phyloP scores from a whole-genome alignment of 2,329 filamentous ascomycete genomes.

The Hysterium pulicare region DNA sequence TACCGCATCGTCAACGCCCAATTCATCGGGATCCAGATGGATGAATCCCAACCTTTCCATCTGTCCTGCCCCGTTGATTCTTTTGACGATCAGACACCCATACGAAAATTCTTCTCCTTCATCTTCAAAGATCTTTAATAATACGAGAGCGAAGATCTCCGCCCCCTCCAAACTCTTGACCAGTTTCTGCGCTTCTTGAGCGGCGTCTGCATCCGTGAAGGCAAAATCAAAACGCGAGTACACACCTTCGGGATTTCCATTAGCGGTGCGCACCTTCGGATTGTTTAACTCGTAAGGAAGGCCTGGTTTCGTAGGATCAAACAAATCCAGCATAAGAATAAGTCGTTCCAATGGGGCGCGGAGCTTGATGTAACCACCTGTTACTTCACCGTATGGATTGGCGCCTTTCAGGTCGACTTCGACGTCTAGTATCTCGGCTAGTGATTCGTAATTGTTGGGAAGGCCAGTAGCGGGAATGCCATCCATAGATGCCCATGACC shows the following conservation, averaged over 20 bases:
- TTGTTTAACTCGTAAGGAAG: conserved; percentile 4
- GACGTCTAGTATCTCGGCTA: not conserved
- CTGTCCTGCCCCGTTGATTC: not conserved
- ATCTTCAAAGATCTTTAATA: conserved; percentile 1
- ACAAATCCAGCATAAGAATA: conserved; percentile 1
- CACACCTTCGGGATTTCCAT: conserved; percentile 2
- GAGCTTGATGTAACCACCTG: not conserved
- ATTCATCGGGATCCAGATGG: too few species aligned
- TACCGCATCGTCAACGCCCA: too few species aligned
- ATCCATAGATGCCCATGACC: conserved; percentile 11
- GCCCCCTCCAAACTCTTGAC: conserved; percentile 7
- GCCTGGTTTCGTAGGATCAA: conserved; percentile 4
- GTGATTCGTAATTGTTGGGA: not conserved
- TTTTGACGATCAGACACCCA: not conserved
- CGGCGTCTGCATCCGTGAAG: conserved; percentile 5
- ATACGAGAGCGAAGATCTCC: conserved; percentile 8
- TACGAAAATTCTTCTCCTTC: not conserved
- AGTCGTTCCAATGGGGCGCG: not conserved
- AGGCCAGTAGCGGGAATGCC: conserved; percentile 4
- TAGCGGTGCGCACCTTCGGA: conserved; percentile 5
- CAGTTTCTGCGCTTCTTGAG: conserved; percentile 6
- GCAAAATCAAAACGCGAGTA: conserved; percentile 7
- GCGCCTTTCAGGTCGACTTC: not conserved
- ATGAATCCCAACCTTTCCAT: not conserved
- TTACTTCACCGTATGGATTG: conserved; percentile 1